Conservation (phyloP, 768 basidiomycete species). For the Suillus ampliporus region DNA sequence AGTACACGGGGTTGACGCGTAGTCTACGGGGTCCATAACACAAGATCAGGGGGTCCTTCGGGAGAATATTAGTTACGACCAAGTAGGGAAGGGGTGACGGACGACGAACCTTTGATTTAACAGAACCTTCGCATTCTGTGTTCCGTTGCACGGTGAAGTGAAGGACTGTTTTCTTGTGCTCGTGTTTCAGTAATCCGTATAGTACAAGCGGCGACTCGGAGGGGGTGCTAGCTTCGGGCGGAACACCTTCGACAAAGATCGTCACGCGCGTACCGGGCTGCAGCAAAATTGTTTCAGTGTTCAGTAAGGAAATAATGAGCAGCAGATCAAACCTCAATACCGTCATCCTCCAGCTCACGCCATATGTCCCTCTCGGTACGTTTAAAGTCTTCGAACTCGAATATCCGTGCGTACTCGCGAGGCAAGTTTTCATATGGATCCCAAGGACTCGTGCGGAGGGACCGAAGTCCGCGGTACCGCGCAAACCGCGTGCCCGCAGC, state of each 20-base stretch:
- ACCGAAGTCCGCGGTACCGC: slow-evolving; percentile 88
- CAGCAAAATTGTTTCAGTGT: not conserved
- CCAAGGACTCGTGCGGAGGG: slow-evolving; percentile 96
- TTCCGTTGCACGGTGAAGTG: slow-evolving; percentile 95
- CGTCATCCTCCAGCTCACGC: slow-evolving; percentile 69
- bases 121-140: slow-evolving; percentile 88
- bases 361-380: slow-evolving; percentile 78
- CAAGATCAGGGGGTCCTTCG: slow-evolving; percentile 84
- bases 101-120: slow-evolving; percentile 81
- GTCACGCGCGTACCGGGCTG: slow-evolving; percentile 87
- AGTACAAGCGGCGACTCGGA: slow-evolving; percentile 58
- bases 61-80: not conserved
- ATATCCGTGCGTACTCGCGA: slow-evolving; percentile 91
- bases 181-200: slow-evolving; percentile 89
- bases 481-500: slow-evolving; percentile 86
- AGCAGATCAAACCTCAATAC: slow-evolving; percentile 62
- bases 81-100: not conserved
- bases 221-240: slow-evolving; percentile 55
- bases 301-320: not conserved
- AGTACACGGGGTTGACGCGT: slow-evolving; percentile 86
- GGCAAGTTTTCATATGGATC: slow-evolving; percentile 97
- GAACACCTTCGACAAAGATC: slow-evolving; percentile 76
- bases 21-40: slow-evolving; percentile 90
- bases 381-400: slow-evolving; percentile 95
- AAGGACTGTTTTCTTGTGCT: slow-evolving; percentile 92